A percentile compares a stretch with the other conserved stretches of the same genome.
Conservation (phyloP, 2,329 filamentous ascomycete species). For the Sporothrix schenckii region DNA sequence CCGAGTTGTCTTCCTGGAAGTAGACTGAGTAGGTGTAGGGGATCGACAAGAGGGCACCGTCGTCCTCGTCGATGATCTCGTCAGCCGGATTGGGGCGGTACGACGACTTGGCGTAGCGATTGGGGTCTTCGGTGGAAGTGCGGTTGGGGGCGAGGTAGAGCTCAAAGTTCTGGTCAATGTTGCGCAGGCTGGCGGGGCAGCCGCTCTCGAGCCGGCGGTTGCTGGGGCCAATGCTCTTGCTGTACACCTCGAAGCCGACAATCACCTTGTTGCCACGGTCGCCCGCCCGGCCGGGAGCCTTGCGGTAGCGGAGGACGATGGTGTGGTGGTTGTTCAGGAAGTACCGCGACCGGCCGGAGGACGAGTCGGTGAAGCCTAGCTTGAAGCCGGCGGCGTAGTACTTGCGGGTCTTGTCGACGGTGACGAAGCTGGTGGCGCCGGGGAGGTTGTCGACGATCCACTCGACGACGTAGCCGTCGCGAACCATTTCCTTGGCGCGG, state of each 20-base stretch:
- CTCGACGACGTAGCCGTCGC: constrained; percentile 81
- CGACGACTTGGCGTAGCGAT: constrained; percentile 60
- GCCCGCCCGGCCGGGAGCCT: constrained; percentile 69
- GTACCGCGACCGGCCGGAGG: constrained; percentile 62
- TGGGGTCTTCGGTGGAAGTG: constrained; percentile 51
- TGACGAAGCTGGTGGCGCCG: constrained; percentile 85
- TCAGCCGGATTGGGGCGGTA: constrained; percentile 60
- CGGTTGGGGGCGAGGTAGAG: constrained; percentile 67
- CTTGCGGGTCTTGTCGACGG: constrained; percentile 78
- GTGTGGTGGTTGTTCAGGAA: constrained; percentile 89
- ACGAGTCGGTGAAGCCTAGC: constrained; percentile 73
- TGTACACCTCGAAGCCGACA: constrained; percentile 87
- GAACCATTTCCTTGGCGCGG: constrained; percentile 71
- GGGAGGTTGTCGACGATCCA: constrained; percentile 94
- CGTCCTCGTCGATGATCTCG: constrained; percentile 60
- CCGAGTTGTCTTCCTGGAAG: constrained; percentile 76
- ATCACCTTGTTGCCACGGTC: constrained; percentile 75
- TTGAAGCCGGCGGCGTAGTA: constrained; percentile 93
- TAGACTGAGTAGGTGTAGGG: constrained; percentile 90
- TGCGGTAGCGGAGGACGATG: constrained; percentile 77
- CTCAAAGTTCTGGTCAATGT: constrained; percentile 66
- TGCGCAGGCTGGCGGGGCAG: constrained; percentile 68
- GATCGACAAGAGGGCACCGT: constrained; percentile 68
- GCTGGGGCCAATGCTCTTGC: constrained; percentile 73
- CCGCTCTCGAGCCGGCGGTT: constrained; percentile 64